These are phyloP conservation scores for Sphaceloma murrayae DNA, from an alignment of 2,329 filamentous ascomycete genomes.

Conservation along the genomic window DNA sequence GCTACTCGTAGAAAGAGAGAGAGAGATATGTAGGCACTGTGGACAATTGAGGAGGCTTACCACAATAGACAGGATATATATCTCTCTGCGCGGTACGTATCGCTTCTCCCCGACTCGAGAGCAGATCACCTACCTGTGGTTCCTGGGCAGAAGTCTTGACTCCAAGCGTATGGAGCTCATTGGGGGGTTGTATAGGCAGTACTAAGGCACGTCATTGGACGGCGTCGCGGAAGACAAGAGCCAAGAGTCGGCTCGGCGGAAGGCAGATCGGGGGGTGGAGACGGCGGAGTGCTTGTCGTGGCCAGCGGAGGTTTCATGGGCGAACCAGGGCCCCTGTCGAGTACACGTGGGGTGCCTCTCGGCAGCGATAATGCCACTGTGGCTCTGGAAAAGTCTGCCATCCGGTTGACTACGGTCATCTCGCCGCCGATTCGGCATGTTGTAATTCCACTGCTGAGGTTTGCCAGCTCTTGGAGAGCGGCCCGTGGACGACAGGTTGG, in stretches of 20 bases:
- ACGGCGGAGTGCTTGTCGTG: conserved; percentile 9
- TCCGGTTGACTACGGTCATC: neutral
- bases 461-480: neutral
- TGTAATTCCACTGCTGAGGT: neutral
- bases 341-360: conserved; percentile 1
- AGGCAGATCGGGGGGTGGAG: neutral
- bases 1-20: neutral
- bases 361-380: neutral
- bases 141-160: conserved; percentile 3
- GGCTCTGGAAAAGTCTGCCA: neutral
- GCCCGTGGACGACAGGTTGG: neutral
- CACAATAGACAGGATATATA: neutral
- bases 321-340: conserved; percentile 7
- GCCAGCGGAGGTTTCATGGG: conserved; percentile 7
- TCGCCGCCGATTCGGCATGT: neutral
- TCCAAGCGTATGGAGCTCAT: conserved; percentile 10
- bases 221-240: neutral
- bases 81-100: neutral
- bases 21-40: neutral
- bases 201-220: neutral
- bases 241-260: conserved; percentile 6
- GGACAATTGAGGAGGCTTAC: neutral
- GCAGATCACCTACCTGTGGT: neutral
- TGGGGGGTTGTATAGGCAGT: neutral
- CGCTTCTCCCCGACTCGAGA: neutral